Base-by-base conservation (phyloP, 441 rosid genomes). In the Hura crepitans region DNA sequence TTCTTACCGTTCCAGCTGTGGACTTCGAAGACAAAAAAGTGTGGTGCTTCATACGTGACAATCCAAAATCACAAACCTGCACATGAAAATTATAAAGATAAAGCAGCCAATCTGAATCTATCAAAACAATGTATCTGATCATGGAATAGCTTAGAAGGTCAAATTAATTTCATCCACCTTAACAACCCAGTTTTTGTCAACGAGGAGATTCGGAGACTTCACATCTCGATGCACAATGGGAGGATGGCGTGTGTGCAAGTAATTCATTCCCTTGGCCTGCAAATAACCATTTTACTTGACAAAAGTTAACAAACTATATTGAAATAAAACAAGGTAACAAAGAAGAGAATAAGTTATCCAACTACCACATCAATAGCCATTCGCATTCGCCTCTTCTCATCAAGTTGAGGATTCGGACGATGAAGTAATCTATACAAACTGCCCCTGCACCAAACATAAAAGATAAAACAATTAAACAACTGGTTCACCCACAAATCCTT, bases 261-360 rank as follows among this genome's bases (percentile, higher is more conserved):
- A 91, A 73, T 91, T 96, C 99, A 96, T 96, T 70, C 99, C 99
- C 76, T 89, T 91, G 51, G 92, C 99, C 99, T 96, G 91, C 57
- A 63, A 72, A 80, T 31, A 35, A 61, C 27, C 5, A 47, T 37
- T 60, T 72, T 58, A 46, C 74, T 45, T 11, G 53, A 62, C 60
- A 64, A 64, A 77, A 81, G 55, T 60, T 35, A 42, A 46, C 58
- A 28, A 64, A 57, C 70, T 20, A 54, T 22, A 57, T 30, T 11
- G 2, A 39, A 58, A 47, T 20, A 47, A 56, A 62, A 23, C 55
- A 5, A 4, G 22, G 54, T 51, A 22, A 47, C 10, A 15, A 68
- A 62, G 61, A 31, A 33, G 53, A 59, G 8, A 66, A 15, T 18
- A 67, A 11, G 45, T 71, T 30, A 66, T 71, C 57, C 65, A 72